Conservation (phyloP, 257 asterid species). For the Lycium barbarum region DNA sequence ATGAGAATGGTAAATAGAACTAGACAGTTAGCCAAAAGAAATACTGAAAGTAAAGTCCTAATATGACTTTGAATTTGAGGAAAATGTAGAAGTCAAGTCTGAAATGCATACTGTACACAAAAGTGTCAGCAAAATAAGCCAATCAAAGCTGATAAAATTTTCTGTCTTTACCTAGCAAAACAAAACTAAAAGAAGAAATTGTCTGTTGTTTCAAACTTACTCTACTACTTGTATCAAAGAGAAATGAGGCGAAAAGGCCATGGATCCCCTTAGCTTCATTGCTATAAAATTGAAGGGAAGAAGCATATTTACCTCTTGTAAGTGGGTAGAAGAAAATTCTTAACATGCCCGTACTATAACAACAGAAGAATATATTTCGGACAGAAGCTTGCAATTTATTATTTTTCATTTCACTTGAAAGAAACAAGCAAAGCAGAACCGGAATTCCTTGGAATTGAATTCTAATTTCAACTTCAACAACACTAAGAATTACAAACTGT, state of each 20-base stretch:
- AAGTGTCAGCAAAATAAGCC: background rate
- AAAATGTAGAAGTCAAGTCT: background rate
- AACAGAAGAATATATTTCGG: background rate
- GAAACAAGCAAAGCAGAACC: background rate
- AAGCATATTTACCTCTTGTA: background rate
- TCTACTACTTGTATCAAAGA: background rate
- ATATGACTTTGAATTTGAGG: background rate
- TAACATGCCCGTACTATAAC: background rate
- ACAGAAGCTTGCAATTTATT: background rate
- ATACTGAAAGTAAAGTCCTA: background rate
- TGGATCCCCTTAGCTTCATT: background rate
- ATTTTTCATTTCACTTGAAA: background rate
- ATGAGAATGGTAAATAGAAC: slow-evolving; percentile 3
- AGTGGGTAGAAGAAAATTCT: background rate
- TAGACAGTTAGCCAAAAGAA: background rate
- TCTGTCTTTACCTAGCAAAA: background rate
- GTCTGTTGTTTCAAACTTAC: background rate
- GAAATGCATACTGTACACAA: background rate
- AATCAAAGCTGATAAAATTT: background rate
- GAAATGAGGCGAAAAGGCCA: background rate
- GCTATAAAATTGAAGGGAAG: background rate
- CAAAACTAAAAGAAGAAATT: background rate
- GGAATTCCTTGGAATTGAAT: background rate
- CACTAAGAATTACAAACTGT: background rate
- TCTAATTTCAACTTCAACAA: background rate